Evolutionary conservation across 139 green algal species (phyloP).

Genomic region (Asterochloris erici): DNA sequence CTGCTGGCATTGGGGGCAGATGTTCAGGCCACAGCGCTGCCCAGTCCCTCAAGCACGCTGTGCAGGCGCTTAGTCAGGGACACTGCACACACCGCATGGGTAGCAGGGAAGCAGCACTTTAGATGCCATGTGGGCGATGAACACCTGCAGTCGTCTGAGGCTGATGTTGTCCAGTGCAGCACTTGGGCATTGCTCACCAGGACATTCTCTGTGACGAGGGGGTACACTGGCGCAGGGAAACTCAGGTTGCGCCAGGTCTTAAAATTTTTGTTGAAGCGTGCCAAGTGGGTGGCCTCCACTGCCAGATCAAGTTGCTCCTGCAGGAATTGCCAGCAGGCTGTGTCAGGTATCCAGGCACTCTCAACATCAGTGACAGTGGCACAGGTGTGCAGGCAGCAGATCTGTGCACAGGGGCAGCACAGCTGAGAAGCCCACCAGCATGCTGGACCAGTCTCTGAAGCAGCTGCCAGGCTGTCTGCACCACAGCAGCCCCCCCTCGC

Average conservation of each 20-base stretch:
- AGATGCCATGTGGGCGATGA: no score
- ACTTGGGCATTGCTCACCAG: conserved; percentile 47
- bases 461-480: no score
- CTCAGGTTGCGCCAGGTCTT: conserved; percentile 44
- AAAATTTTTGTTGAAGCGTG: conserved; percentile 80
- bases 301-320: conserved; percentile 83
- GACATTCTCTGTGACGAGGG: conserved; percentile 71
- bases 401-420: neutral
- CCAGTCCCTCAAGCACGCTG: no score
- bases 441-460: no score
- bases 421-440: neutral
- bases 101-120: no score
- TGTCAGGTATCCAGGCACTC: neutral
- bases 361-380: neutral
- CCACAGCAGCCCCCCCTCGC: neutral
- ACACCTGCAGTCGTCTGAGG: no score
- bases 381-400: neutral
- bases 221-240: conserved; percentile 80
- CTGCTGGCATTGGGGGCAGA: no score
- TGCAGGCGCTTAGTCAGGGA: no score
- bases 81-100: no score
- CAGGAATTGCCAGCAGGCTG: neutral
- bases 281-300: conserved; percentile 69
- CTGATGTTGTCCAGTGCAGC: no score
- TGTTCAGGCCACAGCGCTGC: no score